Evolutionary conservation across 1,284 basidiomycete genomes (phyloP).

Genomic region (Malassezia nana): DNA sequence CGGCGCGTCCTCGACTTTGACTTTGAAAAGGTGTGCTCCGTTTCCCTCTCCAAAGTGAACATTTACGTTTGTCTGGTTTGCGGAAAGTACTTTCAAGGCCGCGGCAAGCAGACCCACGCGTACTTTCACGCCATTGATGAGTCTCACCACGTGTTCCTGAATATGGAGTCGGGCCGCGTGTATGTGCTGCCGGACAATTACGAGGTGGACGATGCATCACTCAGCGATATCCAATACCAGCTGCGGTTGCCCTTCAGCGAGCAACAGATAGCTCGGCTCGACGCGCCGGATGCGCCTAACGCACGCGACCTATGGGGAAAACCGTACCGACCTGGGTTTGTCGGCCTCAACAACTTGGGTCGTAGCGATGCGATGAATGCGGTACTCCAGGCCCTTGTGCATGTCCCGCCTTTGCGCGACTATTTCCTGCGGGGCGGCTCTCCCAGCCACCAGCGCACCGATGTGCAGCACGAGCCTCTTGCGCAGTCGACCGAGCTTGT

Average conservation of each 20-base stretch:
- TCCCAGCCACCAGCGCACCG: not conserved
- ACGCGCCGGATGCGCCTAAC: conserved; percentile 50
- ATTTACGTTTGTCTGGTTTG: conserved; percentile 95
- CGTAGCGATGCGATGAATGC: conserved; percentile 95
- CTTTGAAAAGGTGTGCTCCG: conserved; percentile 96
- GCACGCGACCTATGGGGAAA: conserved; percentile 61
- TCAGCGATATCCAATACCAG: conserved; percentile 86
- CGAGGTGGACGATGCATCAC: conserved; percentile 81
- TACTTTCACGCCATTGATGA: conserved; percentile 95
- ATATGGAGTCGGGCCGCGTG: conserved; percentile 83
- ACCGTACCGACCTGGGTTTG: conserved; percentile 81
- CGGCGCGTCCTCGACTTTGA: conserved; percentile 75
- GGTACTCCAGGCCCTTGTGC: conserved; percentile 82
- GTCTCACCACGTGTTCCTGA: conserved; percentile 96
- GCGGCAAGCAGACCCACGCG: conserved; percentile 82
- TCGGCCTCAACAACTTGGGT: conserved; percentile 96
- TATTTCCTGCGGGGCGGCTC: conserved; percentile 51
- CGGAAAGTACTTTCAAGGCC: conserved; percentile 96
- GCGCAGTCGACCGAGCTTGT: conserved; percentile 60
- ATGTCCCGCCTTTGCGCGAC: conserved; percentile 79
- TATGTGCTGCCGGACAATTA: conserved; percentile 98
- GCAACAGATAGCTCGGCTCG: conserved; percentile 54
- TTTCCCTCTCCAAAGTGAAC: conserved; percentile 90
- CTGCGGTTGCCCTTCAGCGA: conserved; percentile 67
- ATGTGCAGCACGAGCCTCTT: not conserved